Evolutionary conservation across 2,329 filamentous ascomycete species (phyloP).

Genomic region (Colletotrichum lentis): DNA sequence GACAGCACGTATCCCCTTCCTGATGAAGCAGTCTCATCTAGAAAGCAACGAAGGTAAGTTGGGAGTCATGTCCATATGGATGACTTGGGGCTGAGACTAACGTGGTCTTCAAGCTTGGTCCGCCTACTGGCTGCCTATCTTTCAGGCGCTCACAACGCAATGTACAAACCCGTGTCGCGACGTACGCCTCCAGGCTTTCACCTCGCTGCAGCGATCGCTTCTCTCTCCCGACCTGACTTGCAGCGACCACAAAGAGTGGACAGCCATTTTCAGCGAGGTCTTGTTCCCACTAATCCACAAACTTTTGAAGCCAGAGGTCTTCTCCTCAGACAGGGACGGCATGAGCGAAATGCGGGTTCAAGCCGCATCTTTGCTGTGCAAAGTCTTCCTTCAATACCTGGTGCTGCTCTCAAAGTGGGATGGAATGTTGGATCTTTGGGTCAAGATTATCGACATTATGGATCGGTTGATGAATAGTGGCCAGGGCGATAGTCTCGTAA

Average conservation of each 20-base stretch:
- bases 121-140: conserved; percentile 96
- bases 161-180: conserved; percentile 95
- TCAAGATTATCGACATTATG: conserved; percentile 91
- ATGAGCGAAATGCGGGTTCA: conserved; percentile 97
- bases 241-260: conserved; percentile 90
- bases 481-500: conserved; percentile 85
- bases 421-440: conserved; percentile 90
- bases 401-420: conserved; percentile 85
- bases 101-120: conserved; percentile 77
- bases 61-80: background rate
- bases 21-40: conserved; percentile 93
- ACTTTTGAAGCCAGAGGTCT: conserved; percentile 92
- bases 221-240: conserved; percentile 85
- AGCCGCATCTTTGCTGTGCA: conserved; percentile 88
- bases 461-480: conserved; percentile 96
- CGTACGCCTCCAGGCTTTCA: conserved; percentile 87
- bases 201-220: conserved; percentile 83
- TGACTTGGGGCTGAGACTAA: conserved; percentile 39
- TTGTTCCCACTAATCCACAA: conserved; percentile 89
- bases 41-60: conserved; percentile 79
- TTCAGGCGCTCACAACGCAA: conserved; percentile 85
- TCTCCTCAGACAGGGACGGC: conserved; percentile 85
- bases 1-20: conserved; percentile 79
- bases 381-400: conserved; percentile 94
- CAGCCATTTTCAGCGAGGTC: conserved; percentile 91